These are phyloP conservation scores for Allantophomopsis cytisporea DNA, from an alignment of 2,329 filamentous ascomycete genomes.

Conservation along the genomic window DNA sequence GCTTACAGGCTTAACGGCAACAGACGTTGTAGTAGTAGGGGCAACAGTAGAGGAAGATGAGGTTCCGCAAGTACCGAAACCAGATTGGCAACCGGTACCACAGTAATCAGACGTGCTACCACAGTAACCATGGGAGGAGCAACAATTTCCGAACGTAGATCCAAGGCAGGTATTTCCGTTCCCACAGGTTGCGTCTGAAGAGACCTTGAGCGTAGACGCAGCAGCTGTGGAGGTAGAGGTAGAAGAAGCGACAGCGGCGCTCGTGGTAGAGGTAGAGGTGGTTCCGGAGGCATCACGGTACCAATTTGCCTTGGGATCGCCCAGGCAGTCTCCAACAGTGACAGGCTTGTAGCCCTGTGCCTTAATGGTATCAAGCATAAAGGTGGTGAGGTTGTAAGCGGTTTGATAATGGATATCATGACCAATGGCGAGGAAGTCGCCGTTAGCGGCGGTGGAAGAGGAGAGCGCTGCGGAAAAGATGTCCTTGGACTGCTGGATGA, in stretches of 20 bases:
- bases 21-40: constrained; percentile 1
- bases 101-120: constrained; percentile 8
- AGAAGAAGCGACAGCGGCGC: not conserved
- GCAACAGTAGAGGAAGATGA: constrained; percentile 1
- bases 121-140: constrained; percentile 8
- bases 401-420: constrained; percentile 24
- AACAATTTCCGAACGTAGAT: constrained; percentile 7
- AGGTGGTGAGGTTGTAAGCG: constrained; percentile 20
- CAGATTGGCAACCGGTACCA: constrained; percentile 6
- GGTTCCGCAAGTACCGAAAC: constrained; percentile 2
- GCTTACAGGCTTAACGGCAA: not conserved
- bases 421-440: constrained; percentile 33
- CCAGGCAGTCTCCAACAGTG: constrained; percentile 31
- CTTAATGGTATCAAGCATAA: constrained; percentile 20
- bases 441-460: constrained; percentile 3
- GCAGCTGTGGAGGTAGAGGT: not conserved
- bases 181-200: constrained; percentile 6
- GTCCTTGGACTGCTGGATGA: constrained; percentile 32
- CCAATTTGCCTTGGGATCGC: constrained; percentile 27
- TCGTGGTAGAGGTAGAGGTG: not conserved
- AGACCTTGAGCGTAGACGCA: not conserved
- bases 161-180: constrained; percentile 6
- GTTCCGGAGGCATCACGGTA: constrained; percentile 16
- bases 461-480: constrained; percentile 16
- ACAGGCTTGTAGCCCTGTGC: constrained; percentile 23